Base-by-base conservation (phyloP, 2,329 filamentous ascomycete species). In the Exophiala bonariae region DNA sequence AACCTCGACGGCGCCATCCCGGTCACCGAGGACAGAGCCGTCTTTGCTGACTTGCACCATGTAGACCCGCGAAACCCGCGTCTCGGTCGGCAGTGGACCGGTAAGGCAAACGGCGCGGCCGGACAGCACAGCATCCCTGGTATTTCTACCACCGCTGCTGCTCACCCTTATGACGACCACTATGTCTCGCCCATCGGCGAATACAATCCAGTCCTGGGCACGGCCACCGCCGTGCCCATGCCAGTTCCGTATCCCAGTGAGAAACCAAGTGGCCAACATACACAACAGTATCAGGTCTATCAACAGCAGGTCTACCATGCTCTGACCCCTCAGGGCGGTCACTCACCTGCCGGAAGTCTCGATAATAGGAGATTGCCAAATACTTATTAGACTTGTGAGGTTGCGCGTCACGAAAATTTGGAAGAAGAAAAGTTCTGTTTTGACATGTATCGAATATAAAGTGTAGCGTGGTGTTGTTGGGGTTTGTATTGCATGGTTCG, bases 1-100 rank as follows among this genome's bases (percentile, higher is more conserved):
- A 38, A 45, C 17, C 35, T 45, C 19, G 43, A 38, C 23, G 20
- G 43, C 4, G 13, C 16, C 20, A 20, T 45, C 5, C 43, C 43
- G 3, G 43, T 45, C 31, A 45, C 43, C 8, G 10, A 31, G 35
- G n/a, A 18, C 20, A 30, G 20, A 20, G 43, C 20, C 10, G 23
- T 45, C 7, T 45, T 45, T 16, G 43, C 33, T 10, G 43, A 10
- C n/a, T 23, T 45, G 19, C 13, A 17, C 11, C 19, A 19, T 32
- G 43, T 45, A 2, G 43, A 45, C 16, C 28, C 38, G 14, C 1
- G 7, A 10, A 23, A 35, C 8, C 43, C 43, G 20, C 17, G 43
- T 11, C 18, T 45, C 20, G 43, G 34, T 4, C 28, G 33, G 11
- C 3, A 28, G 4, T 26, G 33, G 43, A 36, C 34, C 10, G 18